phyloP scores from a whole-genome alignment of 1,284 basidiomycete species.

The Lentinula novae-zelandiae region DNA sequence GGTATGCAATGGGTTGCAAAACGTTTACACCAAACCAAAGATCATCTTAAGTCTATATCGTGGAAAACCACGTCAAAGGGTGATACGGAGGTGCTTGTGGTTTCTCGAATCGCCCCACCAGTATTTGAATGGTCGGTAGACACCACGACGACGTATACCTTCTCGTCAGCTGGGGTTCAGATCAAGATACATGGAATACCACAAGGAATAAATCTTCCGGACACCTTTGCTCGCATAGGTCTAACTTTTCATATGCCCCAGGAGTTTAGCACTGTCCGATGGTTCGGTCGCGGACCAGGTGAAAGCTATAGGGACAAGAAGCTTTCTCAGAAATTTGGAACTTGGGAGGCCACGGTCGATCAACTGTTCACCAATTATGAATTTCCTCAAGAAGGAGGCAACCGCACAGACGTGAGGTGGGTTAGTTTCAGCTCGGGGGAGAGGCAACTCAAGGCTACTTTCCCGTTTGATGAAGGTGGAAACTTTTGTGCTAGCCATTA shows the following conservation, averaged over 20 bases:
- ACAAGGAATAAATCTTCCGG: constrained; percentile 11
- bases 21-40: constrained; percentile 10
- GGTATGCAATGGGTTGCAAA: constrained; percentile 12
- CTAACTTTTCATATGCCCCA: constrained; percentile 7
- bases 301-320: constrained; percentile 14
- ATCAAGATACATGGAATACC: constrained; percentile 7
- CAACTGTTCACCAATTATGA: constrained; percentile 13
- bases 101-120: constrained; percentile 11
- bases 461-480: not conserved
- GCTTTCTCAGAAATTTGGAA: constrained; percentile 10
- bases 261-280: constrained; percentile 4
- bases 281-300: constrained; percentile 13
- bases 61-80: constrained; percentile 5
- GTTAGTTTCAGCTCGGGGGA: constrained; percentile 5
- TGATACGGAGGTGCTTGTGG: constrained; percentile 3
- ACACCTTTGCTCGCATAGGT: constrained; percentile 10
- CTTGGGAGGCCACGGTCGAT: constrained; percentile 11
- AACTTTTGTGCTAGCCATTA: constrained; percentile 12
- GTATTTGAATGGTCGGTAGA: constrained; percentile 15
- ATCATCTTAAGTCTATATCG: constrained; percentile 3
- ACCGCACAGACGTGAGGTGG: constrained; percentile 13
- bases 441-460: constrained; percentile 2
- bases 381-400: constrained; percentile 12
- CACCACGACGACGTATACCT: constrained; percentile 11
- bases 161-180: constrained; percentile 4